Base-by-base conservation (phyloP, 2,329 filamentous ascomycete genomes). In the Neofusicoccum kwambonambiense region DNA sequence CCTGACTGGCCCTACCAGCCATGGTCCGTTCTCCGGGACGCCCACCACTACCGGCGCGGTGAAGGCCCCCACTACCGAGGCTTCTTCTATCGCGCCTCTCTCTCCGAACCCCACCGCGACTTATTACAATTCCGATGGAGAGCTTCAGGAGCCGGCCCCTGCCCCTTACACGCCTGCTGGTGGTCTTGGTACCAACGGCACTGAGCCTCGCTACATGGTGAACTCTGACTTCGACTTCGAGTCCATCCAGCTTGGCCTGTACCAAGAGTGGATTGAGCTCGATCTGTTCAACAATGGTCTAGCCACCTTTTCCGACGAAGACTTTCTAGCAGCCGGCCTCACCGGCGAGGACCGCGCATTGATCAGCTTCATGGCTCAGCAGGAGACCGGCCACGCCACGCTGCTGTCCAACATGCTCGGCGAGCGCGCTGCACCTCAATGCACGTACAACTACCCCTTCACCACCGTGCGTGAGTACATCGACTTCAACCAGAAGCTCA, bases 401-500 rank as follows among this genome's bases (percentile, higher is more conserved):
- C 81, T 93, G 3, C 76, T 96, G 41, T 87, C 84, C 73, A 93
- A 93, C 79, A 90, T 95, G 78, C 86, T 95, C 1, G 91, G 92
- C 9, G 76, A 86, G 66, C 89, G 79, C 64, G 81, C 91, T 0
- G 90, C 91, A 0, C 82, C 83, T 62, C 89, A 92, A 74, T 95
- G 91, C 80, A 88, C 84, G 0, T 96, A 96, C 81, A 87, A 92
- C 79, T 95, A 95, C 74, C 91, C 91, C 1, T 91, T 87, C 73
- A 86, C 80, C 64, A 93, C 86, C 37, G 87, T 94, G 0, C 85
- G 83, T 62, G 91, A 95, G 76, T 94, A 87, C 73, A 82, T 95
- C 71, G 91, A 95, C 80, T 95, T 95, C 79, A 89, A 86, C 76
- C 90, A 94, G 78, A 93, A 93, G 77, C 79, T 95, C n/a, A 95